A percentile compares a stretch with the other conserved stretches of the same genome.
phyloP scores from a whole-genome alignment of 176 grass and related monocot genomes.

The Hsuehochloa calcarea region DNA sequence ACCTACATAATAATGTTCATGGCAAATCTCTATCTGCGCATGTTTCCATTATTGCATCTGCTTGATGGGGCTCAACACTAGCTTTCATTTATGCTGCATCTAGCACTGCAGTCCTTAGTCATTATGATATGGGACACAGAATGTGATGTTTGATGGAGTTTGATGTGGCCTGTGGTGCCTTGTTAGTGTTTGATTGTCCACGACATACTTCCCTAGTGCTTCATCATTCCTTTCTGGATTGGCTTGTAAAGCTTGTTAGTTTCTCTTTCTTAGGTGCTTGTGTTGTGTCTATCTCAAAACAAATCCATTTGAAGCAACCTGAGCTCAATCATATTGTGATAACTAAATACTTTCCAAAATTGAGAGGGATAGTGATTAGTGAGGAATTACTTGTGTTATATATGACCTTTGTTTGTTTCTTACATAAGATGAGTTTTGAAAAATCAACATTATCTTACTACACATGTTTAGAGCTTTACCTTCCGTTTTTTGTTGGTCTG shows the following conservation, averaged over 20 bases:
- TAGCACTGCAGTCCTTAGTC: constrained; percentile 19
- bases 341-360: background rate
- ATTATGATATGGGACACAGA: constrained; percentile 11
- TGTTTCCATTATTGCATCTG: constrained; percentile 21
- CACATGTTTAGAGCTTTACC: background rate
- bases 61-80: constrained; percentile 4
- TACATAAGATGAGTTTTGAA: background rate
- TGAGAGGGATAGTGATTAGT: background rate
- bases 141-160: constrained; percentile 19
- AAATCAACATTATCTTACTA: background rate
- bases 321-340: constrained; percentile 11
- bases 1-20: constrained; percentile 18
- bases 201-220: background rate
- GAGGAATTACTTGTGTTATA: background rate
- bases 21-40: constrained; percentile 7
- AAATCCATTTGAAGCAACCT: constrained; percentile 15
- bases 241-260: background rate
- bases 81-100: constrained; percentile 3
- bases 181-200: constrained; percentile 14
- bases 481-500: background rate
- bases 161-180: constrained; percentile 12
- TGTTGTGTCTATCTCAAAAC: background rate
- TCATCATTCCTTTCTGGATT: constrained; percentile 15
- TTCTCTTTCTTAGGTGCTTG: background rate
- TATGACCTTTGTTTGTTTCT: background rate